Base-by-base conservation (phyloP, 768 basidiomycete species). In the Leccinellum rugosiceps region DNA sequence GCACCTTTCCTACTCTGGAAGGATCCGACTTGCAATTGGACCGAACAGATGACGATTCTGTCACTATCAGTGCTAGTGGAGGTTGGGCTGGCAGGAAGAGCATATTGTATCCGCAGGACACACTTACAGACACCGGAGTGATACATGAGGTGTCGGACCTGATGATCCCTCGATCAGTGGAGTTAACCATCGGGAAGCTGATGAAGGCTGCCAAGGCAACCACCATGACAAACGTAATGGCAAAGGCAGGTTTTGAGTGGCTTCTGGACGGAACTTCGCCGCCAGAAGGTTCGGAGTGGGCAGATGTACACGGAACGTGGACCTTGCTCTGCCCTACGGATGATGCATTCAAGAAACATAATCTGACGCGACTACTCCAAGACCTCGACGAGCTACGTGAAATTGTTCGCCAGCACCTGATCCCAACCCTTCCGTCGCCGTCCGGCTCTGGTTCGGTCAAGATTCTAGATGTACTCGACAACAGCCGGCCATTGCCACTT, bases 321-420 rank as follows among this genome's bases (percentile, higher is more conserved):
- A 96, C 94, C 2, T 72, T 99, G 4, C 79, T 99, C 21, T 94
- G 91, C 63, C 97, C 97, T 3, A 84, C 85, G 6, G 97, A 99
- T 66, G 87, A 89, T 57, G 94, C 96, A 0, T 97, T 98, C 80
- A 88, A 93, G 68, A 76, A 82, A 21, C 74, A 89, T 71, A 95
- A 98, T 74, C 72, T 98, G 56, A 94, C 94, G 0, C 71, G 74
- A 57, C 71, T 94, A 23, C 86, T 85, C 60, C 80, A 78, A 26
- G 80, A 92, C 65, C 57, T 72, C 11, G 78, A 82, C 3, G 65
- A 65, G 7, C 75, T 92, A 49, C 79, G 77, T 52, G 75, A 70
- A 9, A 81, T 93, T 25, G 88, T 92, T 58, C 73, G 80, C 46
- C 92, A 94, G 67, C 92, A 92, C 72, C 79, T 93, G 50, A 83